Conservation (phyloP, 1,284 basidiomycete genomes). For the Rhodotorula sp. region DNA sequence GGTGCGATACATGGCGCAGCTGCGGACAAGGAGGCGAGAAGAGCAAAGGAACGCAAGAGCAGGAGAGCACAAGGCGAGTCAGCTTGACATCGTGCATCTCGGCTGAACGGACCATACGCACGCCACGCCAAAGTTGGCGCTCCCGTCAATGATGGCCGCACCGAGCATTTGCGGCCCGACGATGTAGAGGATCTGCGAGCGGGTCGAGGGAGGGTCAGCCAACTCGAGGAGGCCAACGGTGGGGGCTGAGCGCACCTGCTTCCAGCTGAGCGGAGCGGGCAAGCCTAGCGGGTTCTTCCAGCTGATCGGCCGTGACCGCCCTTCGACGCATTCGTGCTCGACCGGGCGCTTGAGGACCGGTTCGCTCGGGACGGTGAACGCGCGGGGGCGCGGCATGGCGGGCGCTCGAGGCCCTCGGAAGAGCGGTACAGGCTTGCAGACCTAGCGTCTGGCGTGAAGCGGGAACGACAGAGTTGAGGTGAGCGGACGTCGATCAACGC, state of each 20-base stretch:
- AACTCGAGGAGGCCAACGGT: neutral
- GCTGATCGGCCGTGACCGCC: conserved; percentile 8
- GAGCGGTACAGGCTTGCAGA: too few relatives aligned
- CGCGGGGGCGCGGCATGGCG: neutral
- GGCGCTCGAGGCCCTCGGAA: neutral
- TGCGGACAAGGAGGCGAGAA: neutral
- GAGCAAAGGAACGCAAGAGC: neutral
- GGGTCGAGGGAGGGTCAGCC: neutral
- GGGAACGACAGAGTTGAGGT: too few relatives aligned
- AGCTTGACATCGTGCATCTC: too few relatives aligned
- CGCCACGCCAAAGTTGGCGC: conserved; percentile 45
- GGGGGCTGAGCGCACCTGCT: conserved; percentile 17
- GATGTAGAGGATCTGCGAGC: conserved; percentile 29
- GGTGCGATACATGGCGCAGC: conserved; percentile 38
- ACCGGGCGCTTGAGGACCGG: conserved; percentile 16
- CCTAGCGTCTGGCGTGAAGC: too few relatives aligned
- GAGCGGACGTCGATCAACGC: too few relatives aligned
- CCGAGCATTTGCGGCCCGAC: conserved; percentile 32
- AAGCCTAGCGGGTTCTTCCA: conserved; percentile 31
- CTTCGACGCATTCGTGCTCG: conserved; percentile 30
- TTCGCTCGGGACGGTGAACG: conserved; percentile 1
- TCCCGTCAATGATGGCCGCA: conserved; percentile 40
- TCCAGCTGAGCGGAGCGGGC: conserved; percentile 28
- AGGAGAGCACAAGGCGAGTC: too few relatives aligned
- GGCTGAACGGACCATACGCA: conserved; percentile 13